Percentiles rank a stretch among this genome's conserved stretches.
Conservation (phyloP, 2,329 filamentous ascomycete species). For the Aureobasidium subglaciale region DNA sequence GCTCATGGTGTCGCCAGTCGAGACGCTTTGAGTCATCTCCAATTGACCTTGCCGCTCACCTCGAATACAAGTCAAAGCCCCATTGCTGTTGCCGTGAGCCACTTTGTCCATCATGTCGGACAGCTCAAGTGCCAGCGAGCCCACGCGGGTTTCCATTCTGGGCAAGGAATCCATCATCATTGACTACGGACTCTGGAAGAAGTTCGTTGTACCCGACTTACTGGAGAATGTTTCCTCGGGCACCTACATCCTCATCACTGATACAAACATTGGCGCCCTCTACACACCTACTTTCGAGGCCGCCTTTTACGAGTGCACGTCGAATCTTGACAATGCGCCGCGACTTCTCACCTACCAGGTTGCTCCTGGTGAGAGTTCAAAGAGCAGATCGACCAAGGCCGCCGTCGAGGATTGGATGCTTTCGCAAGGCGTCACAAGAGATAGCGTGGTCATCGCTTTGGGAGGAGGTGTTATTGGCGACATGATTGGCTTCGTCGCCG, state of each 20-base stretch:
- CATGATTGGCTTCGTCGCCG: constrained; percentile 94
- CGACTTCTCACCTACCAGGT: constrained; percentile 80
- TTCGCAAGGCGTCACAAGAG: constrained; percentile 81
- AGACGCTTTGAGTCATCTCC: constrained; percentile 7
- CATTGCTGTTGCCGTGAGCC: not conserved
- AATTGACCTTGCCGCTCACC: not conserved
- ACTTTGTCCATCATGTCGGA: constrained; percentile 7
- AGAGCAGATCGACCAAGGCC: constrained; percentile 86
- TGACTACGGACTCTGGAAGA: constrained; percentile 82
- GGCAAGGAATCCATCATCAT: constrained; percentile 86
- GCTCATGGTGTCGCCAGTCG: not conserved
- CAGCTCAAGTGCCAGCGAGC: constrained; percentile 11
- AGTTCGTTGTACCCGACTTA: constrained; percentile 74
- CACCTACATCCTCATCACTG: constrained; percentile 93
- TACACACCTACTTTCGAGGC: constrained; percentile 74
- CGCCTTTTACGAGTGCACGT: constrained; percentile 47
- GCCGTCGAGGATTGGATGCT: constrained; percentile 98
- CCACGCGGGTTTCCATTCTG: constrained; percentile 68
- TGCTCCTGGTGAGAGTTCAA: constrained; percentile 86
- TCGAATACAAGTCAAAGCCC: not conserved
- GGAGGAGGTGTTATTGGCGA: constrained; percentile 97
- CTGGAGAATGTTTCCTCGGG: constrained; percentile 70
- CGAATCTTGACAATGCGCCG: constrained; percentile 38
- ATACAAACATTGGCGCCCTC: constrained; percentile 77
- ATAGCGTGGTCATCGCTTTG: constrained; percentile 89